Conservation (phyloP, 441 rosid species). For the Melianthus villosus region DNA sequence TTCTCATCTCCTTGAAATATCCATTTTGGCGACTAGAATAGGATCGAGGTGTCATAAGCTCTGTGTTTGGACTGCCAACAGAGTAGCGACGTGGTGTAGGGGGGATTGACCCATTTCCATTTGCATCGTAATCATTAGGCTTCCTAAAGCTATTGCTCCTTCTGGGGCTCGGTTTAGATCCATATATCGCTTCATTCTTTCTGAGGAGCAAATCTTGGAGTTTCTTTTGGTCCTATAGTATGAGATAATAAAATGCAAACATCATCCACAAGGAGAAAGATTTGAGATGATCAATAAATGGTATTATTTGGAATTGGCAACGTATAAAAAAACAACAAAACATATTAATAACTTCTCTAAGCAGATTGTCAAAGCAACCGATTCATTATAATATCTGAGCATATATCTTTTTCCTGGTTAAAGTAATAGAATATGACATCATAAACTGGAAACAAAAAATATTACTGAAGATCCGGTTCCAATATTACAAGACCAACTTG, state of each 20-base stretch:
- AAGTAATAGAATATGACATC: too few species aligned
- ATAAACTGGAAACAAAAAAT: too few species aligned
- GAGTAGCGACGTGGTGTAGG: constrained; percentile 77
- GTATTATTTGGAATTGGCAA: not conserved
- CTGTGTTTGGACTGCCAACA: constrained; percentile 42
- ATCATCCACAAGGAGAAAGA: not conserved
- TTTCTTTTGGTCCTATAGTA: constrained; percentile 83
- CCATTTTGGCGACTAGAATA: constrained; percentile 82
- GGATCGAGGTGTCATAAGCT: constrained; percentile 56
- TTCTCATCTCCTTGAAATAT: constrained; percentile 71
- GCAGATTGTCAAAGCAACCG: too few species aligned
- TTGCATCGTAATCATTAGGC: constrained; percentile 47
- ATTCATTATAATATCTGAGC: too few species aligned
- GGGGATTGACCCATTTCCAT: constrained; percentile 78
- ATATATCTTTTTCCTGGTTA: too few species aligned
- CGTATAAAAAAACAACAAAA: not conserved
- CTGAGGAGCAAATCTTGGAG: constrained; percentile 71
- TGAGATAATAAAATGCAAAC: constrained; percentile 1
- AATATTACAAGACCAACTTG: too few species aligned
- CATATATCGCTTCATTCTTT: constrained; percentile 80
- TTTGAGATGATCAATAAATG: not conserved
- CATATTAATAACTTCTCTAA: too few species aligned
- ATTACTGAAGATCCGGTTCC: too few species aligned
- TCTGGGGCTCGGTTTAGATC: constrained; percentile 87
- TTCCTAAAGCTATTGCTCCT: constrained; percentile 70